phyloP scores from a whole-genome alignment of 805 yeast genomes.

The Sungouiozyma ichnusensis region DNA sequence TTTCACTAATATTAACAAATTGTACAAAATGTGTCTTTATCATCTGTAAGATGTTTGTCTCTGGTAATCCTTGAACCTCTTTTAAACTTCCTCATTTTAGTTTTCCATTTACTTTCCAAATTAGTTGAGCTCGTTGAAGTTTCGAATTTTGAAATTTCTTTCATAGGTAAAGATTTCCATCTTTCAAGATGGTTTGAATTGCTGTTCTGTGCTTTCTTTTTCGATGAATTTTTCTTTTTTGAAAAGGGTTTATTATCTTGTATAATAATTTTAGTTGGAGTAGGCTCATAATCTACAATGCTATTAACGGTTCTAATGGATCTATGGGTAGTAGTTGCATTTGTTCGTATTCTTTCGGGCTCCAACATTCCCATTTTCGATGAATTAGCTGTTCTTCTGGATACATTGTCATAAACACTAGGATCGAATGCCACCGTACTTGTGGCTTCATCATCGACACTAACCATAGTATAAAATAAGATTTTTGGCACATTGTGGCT shows the following conservation, averaged over 20 bases:
- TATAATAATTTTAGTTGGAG: slow-evolving; percentile 2
- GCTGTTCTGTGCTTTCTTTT: slow-evolving; percentile 3
- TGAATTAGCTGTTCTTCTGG: background rate
- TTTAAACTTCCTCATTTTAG: slow-evolving; percentile 15
- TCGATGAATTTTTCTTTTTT: background rate
- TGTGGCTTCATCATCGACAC: slow-evolving; percentile 3
- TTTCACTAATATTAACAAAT: slow-evolving; percentile 8
- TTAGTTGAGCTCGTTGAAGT: background rate
- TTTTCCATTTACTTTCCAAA: slow-evolving; percentile 12
- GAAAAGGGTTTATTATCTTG: background rate
- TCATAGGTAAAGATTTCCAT: slow-evolving; percentile 22
- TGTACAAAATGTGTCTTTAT: slow-evolving; percentile 9
- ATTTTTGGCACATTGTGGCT: slow-evolving; percentile 9
- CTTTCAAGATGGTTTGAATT: slow-evolving; percentile 19
- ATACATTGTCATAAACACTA: slow-evolving; percentile 1
- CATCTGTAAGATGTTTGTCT: slow-evolving; percentile 1
- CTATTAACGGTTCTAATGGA: slow-evolving; percentile 24
- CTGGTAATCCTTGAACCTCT: slow-evolving; percentile 5
- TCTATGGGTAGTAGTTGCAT: slow-evolving; percentile 22
- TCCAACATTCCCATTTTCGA: slow-evolving; percentile 9
- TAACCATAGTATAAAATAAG: slow-evolving; percentile 16
- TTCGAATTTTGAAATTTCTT: slow-evolving; percentile 4
- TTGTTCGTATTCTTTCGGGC: slow-evolving; percentile 17
- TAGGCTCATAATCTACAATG: slow-evolving; percentile 7
- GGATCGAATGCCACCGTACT: background rate